Base-by-base conservation (phyloP, 352 stramenopile genomes). In the Phytophthora ohioensis region DNA sequence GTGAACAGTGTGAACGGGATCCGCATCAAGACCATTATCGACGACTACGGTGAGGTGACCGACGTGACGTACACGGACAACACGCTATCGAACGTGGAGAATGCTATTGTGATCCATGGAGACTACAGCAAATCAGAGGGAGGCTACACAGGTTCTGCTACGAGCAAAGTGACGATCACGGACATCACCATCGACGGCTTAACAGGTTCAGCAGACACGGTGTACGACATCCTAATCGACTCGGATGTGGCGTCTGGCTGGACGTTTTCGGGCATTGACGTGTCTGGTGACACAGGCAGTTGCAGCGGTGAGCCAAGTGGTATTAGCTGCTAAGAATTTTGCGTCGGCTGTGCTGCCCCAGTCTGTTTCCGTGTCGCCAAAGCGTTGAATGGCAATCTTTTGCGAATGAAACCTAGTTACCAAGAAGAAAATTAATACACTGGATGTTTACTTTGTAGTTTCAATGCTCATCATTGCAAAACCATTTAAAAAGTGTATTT, bases 151-250 rank as follows among this genome's bases (percentile, higher is more conserved):
- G 39, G 39, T 0, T 46, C 39, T 2, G 39, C 39, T 6, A 46
- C 39, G 12, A 46, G 39, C 39, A 46, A 46, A 15, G 39, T 46
- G 39, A 17, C 39, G 12, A 46, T 46, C 39, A 46, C 39, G 39
- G 39, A 46, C 39, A 46, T 46, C 39, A 46, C 39, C 2, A 46
- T 76, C 35, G 49, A 67, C 54, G 63, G 68, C 9, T 46, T 76
- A 3, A 69, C 69, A 1, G 69, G 64, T 17, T 61, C 64, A 21
- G 64, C 64, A 10, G 42, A 63, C 57, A 59, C 38, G 9, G 47
- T 76, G 47, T 76, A 76, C 58, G 63, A 72, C 13, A 73, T 76
- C 9, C 55, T 76, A 8, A 55, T 71, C 1, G 41, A 68, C 52
- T 64, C 57, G 12, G 21, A 67, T 3, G 41, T 57, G 7, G 64